Conservation (phyloP, 169 alveolate genomes). For the Condylostoma magnum region DNA sequence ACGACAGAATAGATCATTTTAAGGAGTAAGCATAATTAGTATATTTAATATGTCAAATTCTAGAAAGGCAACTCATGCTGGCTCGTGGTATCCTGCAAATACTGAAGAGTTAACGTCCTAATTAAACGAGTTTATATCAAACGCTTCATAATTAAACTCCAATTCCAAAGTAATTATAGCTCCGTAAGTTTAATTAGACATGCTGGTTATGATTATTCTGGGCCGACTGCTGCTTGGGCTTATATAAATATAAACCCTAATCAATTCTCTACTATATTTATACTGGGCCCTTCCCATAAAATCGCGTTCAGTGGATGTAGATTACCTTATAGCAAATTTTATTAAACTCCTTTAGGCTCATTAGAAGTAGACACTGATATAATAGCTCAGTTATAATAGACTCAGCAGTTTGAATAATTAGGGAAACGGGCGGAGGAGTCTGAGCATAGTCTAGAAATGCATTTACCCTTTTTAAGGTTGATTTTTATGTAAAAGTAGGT, state of each 20-base stretch:
- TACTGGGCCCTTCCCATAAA: conserved; percentile 95
- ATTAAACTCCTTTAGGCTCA: conserved; percentile 77
- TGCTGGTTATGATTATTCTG: conserved; percentile 93
- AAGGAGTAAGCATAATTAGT: no score
- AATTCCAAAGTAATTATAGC: conserved; percentile 67
- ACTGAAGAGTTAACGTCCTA: not conserved
- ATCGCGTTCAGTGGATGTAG: conserved; percentile 86
- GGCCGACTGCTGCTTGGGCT: conserved; percentile 91
- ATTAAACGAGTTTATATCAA: not conserved
- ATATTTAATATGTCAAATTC: no score
- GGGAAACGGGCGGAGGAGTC: no score
- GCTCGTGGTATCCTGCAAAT: conserved; percentile 87
- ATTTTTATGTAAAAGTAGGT: no score
- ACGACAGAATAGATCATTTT: no score
- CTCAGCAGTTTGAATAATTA: no score
- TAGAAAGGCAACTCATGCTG: conserved; percentile 94
- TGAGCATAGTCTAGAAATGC: no score
- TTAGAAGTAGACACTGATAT: conserved; percentile 55
- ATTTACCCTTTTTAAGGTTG: no score
- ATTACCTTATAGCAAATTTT: conserved; percentile 52
- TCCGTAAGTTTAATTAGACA: no score
- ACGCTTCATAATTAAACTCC: not conserved
- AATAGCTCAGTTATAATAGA: no score
- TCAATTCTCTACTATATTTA: conserved; percentile 68
- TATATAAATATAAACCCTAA: conserved; percentile 75